These are phyloP conservation scores for Russula sp. DNA, from an alignment of 768 basidiomycete genomes.

Conservation along the genomic window DNA sequence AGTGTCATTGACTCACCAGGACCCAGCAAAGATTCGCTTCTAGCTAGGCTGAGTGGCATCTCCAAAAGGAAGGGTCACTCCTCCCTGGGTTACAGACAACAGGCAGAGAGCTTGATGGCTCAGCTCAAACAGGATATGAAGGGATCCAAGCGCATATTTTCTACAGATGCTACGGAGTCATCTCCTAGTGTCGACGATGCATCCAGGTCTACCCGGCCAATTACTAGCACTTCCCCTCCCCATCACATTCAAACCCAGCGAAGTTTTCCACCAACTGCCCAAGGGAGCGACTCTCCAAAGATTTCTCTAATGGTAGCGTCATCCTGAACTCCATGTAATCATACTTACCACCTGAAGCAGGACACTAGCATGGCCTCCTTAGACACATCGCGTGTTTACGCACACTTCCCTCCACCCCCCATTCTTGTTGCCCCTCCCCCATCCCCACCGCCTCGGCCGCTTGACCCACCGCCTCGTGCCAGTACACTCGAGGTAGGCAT, in stretches of 20 bases:
- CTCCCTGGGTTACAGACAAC: constrained; percentile 61
- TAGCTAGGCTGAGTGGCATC: constrained; percentile 16
- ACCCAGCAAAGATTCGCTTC: neutral
- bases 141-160: constrained; percentile 64
- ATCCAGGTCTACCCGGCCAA: neutral
- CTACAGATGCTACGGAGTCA: constrained; percentile 53
- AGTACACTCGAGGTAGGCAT: neutral
- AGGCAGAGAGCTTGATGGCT: constrained; percentile 77
- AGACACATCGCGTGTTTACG: constrained; percentile 27
- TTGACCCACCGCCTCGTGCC: neutral
- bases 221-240: neutral
- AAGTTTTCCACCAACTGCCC: neutral
- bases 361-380: constrained; percentile 41
- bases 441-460: constrained; percentile 22
- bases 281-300: neutral
- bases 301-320: neutral
- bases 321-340: neutral
- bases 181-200: constrained; percentile 21
- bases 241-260: neutral
- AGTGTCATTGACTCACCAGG: neutral
- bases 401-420: constrained; percentile 28
- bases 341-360: constrained; percentile 39
- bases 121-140: constrained; percentile 78
- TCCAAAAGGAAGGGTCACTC: constrained; percentile 40
- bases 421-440: constrained; percentile 22